Conservation (phyloP, 345 rosid species). For the Anacardium occidentale region DNA sequence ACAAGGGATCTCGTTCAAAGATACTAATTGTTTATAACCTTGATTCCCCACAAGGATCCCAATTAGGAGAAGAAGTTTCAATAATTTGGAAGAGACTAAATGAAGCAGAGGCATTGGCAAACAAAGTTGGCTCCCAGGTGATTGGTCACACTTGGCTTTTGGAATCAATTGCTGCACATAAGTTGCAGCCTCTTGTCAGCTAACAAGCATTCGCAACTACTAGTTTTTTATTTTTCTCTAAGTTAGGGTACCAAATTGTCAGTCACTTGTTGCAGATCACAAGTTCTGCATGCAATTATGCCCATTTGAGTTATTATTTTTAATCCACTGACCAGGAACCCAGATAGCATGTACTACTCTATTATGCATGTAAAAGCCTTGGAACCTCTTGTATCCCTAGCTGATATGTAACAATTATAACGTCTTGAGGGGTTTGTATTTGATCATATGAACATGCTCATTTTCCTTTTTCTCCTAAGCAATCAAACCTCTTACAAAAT, state of each 20-base stretch:
- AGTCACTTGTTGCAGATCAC: background rate
- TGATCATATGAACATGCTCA: background rate
- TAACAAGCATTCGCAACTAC: slow-evolving; percentile 7
- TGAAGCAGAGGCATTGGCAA: slow-evolving; percentile 67
- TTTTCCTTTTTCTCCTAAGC: too few species aligned
- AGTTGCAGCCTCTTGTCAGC: slow-evolving; percentile 43
- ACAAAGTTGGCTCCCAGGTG: slow-evolving; percentile 43
- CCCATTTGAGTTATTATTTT: background rate
- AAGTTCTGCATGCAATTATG: too few species aligned
- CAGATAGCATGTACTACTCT: background rate
- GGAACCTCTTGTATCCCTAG: background rate
- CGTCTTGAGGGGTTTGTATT: background rate
- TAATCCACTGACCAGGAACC: background rate
- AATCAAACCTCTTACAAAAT: too few species aligned
- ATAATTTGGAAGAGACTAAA: slow-evolving; percentile 64
- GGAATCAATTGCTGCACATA: slow-evolving; percentile 75
- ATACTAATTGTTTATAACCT: slow-evolving; percentile 60
- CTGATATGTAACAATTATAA: background rate
- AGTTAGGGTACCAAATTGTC: background rate
- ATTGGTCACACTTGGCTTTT: slow-evolving; percentile 75
- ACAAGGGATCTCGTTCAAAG: slow-evolving; percentile 14
- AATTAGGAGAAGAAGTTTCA: slow-evolving; percentile 66
- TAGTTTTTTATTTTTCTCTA: background rate
- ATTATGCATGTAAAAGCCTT: too few species aligned
- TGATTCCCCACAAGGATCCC: slow-evolving; percentile 58